Evolutionary conservation across 768 basidiomycete genomes (phyloP).

Genomic region (Suillus plorans): DNA sequence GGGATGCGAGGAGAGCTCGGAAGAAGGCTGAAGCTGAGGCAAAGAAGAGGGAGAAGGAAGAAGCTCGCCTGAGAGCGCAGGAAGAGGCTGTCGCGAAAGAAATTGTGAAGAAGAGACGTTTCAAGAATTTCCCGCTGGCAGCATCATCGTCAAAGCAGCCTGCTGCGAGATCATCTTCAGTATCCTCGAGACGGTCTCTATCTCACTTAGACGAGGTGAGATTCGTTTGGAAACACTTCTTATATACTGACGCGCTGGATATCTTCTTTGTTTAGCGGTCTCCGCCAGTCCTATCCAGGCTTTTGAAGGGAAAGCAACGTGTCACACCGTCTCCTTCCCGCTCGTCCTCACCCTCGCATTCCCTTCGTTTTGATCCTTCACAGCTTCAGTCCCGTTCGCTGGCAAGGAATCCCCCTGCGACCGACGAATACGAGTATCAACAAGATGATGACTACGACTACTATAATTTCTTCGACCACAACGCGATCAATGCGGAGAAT

Average conservation of each 20-base stretch:
- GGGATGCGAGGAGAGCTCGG: slow-evolving; percentile 32
- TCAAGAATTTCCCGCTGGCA: slow-evolving; percentile 28
- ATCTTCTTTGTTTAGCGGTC: neutral
- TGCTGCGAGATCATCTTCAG: neutral
- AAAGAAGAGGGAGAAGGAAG: slow-evolving; percentile 14
- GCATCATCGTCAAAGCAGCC: slow-evolving; percentile 1
- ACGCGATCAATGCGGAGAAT: neutral
- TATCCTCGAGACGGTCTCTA: neutral
- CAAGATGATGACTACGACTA: slow-evolving; percentile 17
- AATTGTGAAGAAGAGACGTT: slow-evolving; percentile 18
- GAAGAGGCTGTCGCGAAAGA: slow-evolving; percentile 7
- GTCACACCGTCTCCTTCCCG: slow-evolving; percentile 5
- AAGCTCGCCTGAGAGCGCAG: slow-evolving; percentile 14
- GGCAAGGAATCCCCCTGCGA: neutral
- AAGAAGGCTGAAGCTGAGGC: slow-evolving; percentile 24
- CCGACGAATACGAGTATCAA: slow-evolving; percentile 9
- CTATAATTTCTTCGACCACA: slow-evolving; percentile 10
- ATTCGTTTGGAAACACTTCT: neutral
- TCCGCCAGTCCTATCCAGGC: neutral
- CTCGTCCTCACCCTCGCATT: slow-evolving; percentile 4
- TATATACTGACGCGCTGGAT: neutral
- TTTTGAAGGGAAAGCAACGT: neutral
- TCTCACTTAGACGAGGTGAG: neutral
- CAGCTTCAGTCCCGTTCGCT: neutral
- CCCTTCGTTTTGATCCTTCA: slow-evolving; percentile 14